phyloP scores from a whole-genome alignment of 1,284 basidiomycete genomes.

The Trametes versicolor region DNA sequence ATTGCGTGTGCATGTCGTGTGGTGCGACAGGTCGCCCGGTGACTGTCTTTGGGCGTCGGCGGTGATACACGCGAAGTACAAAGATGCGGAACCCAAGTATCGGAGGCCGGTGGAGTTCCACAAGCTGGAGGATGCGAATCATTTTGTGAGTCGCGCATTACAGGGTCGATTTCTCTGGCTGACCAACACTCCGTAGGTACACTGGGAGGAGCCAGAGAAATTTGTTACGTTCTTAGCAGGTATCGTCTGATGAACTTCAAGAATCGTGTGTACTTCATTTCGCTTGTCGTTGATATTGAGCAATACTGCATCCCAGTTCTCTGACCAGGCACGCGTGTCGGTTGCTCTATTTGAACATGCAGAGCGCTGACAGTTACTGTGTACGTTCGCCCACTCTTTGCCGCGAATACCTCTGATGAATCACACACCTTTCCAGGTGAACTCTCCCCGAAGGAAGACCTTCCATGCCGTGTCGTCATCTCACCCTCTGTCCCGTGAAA shows the following conservation, averaged over 20 bases:
- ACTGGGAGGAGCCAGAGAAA: constrained; percentile 39
- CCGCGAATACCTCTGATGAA: background rate
- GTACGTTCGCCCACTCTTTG: background rate
- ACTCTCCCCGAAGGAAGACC: background rate
- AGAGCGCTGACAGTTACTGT: too few species aligned
- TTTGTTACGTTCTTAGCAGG: constrained; percentile 29
- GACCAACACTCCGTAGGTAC: constrained; percentile 20
- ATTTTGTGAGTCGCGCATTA: constrained; percentile 35
- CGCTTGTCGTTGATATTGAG: background rate
- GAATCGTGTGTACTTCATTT: background rate
- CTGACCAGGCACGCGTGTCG: too few species aligned
- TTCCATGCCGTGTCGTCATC: background rate
- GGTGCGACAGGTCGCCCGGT: constrained; percentile 34
- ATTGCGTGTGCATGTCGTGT: constrained; percentile 30
- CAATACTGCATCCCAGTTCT: too few species aligned
- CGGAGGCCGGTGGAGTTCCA: constrained; percentile 28
- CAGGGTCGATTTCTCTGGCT: background rate
- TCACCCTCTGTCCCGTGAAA: background rate
- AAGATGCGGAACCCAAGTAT: constrained; percentile 16
- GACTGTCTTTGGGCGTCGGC: constrained; percentile 28
- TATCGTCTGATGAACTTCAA: constrained; percentile 18
- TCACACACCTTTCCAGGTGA: background rate
- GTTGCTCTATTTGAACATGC: too few species aligned
- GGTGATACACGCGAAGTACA: constrained; percentile 18
- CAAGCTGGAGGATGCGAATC: constrained; percentile 35